Evolutionary conservation across 1,284 basidiomycete species (phyloP).

Genomic region (Schizophyllum amplum): DNA sequence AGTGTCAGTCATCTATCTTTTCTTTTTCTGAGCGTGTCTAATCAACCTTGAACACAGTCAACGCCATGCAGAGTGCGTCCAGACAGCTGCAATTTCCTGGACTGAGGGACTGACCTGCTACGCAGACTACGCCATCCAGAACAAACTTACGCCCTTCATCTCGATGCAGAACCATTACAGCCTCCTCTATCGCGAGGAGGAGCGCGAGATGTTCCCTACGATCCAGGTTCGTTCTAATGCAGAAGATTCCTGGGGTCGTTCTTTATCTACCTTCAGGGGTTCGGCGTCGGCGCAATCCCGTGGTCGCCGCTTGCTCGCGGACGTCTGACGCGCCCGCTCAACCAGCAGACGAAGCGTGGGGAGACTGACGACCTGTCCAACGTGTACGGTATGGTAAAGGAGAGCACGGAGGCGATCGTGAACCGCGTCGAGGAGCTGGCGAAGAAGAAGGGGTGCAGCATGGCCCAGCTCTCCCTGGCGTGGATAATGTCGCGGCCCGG

Average conservation of each 20-base stretch:
- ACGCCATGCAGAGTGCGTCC: constrained; percentile 10
- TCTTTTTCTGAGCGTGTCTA: background rate
- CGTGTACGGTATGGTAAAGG: background rate
- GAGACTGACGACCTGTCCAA: constrained; percentile 8
- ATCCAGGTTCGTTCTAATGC: constrained; percentile 34
- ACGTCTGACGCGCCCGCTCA: constrained; percentile 32
- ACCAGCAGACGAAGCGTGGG: constrained; percentile 21
- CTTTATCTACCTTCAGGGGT: constrained; percentile 36
- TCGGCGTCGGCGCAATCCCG: constrained; percentile 31
- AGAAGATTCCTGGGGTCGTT: constrained; percentile 24
- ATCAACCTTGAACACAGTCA: no score
- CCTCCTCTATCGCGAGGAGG: constrained; percentile 37
- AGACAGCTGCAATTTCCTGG: no score
- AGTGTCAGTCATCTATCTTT: constrained; percentile 26
- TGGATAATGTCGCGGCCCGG: no score
- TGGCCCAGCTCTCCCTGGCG: constrained; percentile 55
- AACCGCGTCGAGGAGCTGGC: constrained; percentile 42
- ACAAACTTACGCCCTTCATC: constrained; percentile 40
- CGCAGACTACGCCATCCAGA: constrained; percentile 19
- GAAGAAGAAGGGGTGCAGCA: constrained; percentile 37
- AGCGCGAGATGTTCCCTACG: constrained; percentile 57
- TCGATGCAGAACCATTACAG: constrained; percentile 44
- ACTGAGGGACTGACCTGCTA: background rate
- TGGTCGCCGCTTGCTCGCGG: constrained; percentile 50
- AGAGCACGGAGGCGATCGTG: background rate